Evolutionary conservation across 768 basidiomycete species (phyloP).

Genomic region (Lactarius trivialis): DNA sequence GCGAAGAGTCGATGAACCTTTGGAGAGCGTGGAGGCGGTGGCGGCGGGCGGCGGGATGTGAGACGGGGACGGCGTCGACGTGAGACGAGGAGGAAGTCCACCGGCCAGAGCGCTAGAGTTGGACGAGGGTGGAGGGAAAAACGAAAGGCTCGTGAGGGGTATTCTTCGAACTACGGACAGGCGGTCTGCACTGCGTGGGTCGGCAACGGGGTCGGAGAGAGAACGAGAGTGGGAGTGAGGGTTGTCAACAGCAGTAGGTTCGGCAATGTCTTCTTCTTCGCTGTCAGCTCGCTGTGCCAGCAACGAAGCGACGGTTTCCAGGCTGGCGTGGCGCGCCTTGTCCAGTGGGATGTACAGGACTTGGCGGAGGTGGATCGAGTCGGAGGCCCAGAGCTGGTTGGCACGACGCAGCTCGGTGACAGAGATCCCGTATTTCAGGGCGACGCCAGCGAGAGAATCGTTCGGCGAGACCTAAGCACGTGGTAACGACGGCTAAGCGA

Average conservation of each 20-base stretch:
- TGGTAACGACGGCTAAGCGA: not conserved
- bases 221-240: not conserved
- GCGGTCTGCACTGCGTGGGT: not conserved
- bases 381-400: slow-evolving; percentile 92
- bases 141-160: slow-evolving; percentile 30
- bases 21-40: not conserved
- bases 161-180: slow-evolving; percentile 28
- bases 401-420: slow-evolving; percentile 76
- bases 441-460: slow-evolving; percentile 83
- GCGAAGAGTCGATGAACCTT: slow-evolving; percentile 7
- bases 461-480: slow-evolving; percentile 45
- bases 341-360: slow-evolving; percentile 75
- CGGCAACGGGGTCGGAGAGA: not conserved
- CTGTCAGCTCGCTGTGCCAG: slow-evolving; percentile 14
- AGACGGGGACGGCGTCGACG: not conserved
- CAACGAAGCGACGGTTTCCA: slow-evolving; percentile 25
- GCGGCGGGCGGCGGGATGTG: not conserved
- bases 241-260: not conserved
- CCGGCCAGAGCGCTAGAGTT: slow-evolving; percentile 2
- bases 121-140: slow-evolving; percentile 28
- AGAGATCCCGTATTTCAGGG: slow-evolving; percentile 83
- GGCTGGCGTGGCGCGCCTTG: slow-evolving; percentile 42
- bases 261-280: not conserved
- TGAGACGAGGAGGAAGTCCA: not conserved
- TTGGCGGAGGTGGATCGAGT: slow-evolving; percentile 83